These are phyloP conservation scores for Stagonosporopsis chrysanthemi DNA, from an alignment of 2,329 filamentous ascomycete species.

Conservation along the genomic window DNA sequence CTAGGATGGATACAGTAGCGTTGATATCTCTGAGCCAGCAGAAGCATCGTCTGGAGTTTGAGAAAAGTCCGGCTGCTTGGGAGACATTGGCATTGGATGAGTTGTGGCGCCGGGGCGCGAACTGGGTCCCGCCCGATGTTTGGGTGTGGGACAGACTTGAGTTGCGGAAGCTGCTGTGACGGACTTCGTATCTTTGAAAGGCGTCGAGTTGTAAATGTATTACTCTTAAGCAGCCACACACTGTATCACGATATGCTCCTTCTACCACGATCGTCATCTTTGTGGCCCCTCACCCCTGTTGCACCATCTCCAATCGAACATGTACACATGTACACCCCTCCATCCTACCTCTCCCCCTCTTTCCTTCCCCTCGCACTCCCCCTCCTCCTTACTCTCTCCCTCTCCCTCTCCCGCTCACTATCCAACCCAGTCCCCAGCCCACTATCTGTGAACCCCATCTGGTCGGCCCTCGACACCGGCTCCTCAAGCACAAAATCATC, in stretches of 20 bases:
- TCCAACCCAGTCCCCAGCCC: conserved; percentile 60
- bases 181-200: background rate
- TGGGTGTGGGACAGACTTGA: background rate
- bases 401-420: conserved; percentile 30
- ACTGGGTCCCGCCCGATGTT: background rate
- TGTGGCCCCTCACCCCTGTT: background rate
- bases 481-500: conserved; percentile 54
- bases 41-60: too few relatives aligned
- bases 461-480: conserved; percentile 22
- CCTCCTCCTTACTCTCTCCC: conserved; percentile 20
- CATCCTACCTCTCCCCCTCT: background rate
- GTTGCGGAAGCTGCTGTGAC: background rate
- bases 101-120: background rate
- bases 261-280: background rate
- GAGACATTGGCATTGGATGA: background rate
- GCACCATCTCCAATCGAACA: background rate
- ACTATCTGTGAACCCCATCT: conserved; percentile 47
- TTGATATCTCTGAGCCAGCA: too few relatives aligned
- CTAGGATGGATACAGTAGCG: background rate
- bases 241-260: background rate
- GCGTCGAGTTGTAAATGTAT: conserved; percentile 9
- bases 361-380: conserved; percentile 17
- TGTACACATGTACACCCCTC: background rate
- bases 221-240: background rate
- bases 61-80: background rate